A percentile compares a stretch with the other conserved stretches of the same genome.
Conservation (phyloP, 2,329 filamentous ascomycete species). For the Colletotrichum endophyticum region DNA sequence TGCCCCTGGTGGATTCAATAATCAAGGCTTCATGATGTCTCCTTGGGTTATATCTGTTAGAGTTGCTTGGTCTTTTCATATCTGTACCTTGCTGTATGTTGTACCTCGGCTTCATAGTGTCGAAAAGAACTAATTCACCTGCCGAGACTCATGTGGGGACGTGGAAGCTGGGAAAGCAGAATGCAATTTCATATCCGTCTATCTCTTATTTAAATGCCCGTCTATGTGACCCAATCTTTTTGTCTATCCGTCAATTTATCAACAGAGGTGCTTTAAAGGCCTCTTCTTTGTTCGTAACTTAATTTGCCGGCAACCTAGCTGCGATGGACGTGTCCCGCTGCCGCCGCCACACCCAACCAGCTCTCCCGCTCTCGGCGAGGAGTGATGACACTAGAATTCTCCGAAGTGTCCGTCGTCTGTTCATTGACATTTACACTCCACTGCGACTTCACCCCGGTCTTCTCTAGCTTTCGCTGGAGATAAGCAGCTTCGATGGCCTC, state of each 20-base stretch:
- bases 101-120: neutral
- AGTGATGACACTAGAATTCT: neutral
- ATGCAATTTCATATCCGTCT: neutral
- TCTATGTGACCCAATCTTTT: neutral
- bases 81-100: too few species aligned
- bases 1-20: fast-evolving
- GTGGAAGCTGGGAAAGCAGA: neutral
- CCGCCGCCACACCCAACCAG: neutral
- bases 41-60: too few species aligned
- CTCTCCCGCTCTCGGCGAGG: neutral
- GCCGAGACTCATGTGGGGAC: neutral
- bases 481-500: constrained; percentile 35
- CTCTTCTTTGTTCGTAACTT: neutral
- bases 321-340: neutral
- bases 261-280: neutral
- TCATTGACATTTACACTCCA: neutral
- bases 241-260: neutral
- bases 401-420: neutral
- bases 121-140: neutral
- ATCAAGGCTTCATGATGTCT: neutral
- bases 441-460: neutral
- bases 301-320: neutral
- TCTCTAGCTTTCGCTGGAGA: neutral
- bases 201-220: neutral
- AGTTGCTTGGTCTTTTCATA: too few species aligned